phyloP scores from a whole-genome alignment of 192 early-diverging fungal species.

The Rhizophagus clarus region DNA sequence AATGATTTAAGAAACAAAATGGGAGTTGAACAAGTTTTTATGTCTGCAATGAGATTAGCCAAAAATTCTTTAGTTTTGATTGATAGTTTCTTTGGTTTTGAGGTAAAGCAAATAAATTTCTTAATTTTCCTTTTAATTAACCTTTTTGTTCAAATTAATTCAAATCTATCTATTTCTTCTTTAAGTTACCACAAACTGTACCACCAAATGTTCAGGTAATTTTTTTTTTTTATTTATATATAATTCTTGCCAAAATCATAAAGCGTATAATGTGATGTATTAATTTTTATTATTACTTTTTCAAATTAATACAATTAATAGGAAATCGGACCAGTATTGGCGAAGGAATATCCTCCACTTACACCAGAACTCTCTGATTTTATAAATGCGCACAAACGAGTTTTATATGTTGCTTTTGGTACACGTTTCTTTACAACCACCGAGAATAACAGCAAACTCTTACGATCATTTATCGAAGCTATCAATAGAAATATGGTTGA shows the following conservation, averaged over 20 bases:
- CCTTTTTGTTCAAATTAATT: no score
- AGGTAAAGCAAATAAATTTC: neutral
- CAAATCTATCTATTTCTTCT: no score
- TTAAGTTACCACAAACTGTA: no score
- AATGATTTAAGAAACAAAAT: no score
- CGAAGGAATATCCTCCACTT: slow-evolving; percentile 20
- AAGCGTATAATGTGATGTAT: no score
- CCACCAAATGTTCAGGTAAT: no score
- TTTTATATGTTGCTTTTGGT: slow-evolving; percentile 40
- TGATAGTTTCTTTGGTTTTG: slow-evolving; percentile 30
- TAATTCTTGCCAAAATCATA: no score
- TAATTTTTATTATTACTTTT: no score
- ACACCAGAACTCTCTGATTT: slow-evolving; percentile 1
- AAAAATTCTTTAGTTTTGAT: neutral
- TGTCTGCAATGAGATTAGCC: no score
- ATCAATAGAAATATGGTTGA: slow-evolving; percentile 35
- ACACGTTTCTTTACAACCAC: slow-evolving; percentile 15
- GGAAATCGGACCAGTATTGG: slow-evolving; percentile 41
- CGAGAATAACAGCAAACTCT: slow-evolving; percentile 19
- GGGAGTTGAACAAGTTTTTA: no score
- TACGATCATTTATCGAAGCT: slow-evolving; percentile 31
- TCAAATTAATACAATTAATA: no score
- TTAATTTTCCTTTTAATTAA: no score
- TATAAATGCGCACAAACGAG: slow-evolving; percentile 22
- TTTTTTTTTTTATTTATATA: neutral